A percentile compares a stretch with the other conserved stretches of the same genome.
Conservation (phyloP, 805 yeast genomes). For the Kodamaea neixiangensis region DNA sequence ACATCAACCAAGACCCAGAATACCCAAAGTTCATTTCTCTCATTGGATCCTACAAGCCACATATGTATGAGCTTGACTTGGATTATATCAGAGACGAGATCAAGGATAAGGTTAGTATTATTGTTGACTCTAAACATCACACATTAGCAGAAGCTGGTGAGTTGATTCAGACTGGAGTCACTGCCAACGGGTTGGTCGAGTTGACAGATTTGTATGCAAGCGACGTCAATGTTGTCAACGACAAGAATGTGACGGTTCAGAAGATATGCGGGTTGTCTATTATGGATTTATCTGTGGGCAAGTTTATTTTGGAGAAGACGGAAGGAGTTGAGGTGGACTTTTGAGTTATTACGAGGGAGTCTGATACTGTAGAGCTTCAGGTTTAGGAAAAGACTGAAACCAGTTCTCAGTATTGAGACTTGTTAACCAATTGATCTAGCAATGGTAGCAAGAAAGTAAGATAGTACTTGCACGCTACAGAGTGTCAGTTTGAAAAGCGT, state of each 20-base stretch:
- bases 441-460: too few relatives aligned
- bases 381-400: too few relatives aligned
- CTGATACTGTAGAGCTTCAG: too few relatives aligned
- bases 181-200: constrained; percentile 45
- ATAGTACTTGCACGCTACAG: too few relatives aligned
- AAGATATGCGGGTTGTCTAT: constrained; percentile 65
- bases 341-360: too few relatives aligned
- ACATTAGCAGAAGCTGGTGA: constrained; percentile 66
- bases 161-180: constrained; percentile 48
- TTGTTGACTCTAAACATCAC: constrained; percentile 63
- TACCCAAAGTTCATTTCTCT: constrained; percentile 48
- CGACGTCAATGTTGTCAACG: neutral
- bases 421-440: too few relatives aligned
- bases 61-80: constrained; percentile 62
- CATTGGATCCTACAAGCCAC: constrained; percentile 69
- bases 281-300: constrained; percentile 62
- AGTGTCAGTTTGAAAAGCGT: too few relatives aligned
- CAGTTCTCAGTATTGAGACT: too few relatives aligned
- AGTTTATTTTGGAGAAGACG: constrained; percentile 32
- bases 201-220: constrained; percentile 34
- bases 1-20: constrained; percentile 29
- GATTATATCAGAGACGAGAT: constrained; percentile 35
- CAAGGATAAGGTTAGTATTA: constrained; percentile 40
- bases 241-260: constrained; percentile 40
- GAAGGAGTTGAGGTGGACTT: constrained; percentile 15